phyloP scores from a whole-genome alignment of 345 rosid species.

The Cardamine resedifolia region DNA sequence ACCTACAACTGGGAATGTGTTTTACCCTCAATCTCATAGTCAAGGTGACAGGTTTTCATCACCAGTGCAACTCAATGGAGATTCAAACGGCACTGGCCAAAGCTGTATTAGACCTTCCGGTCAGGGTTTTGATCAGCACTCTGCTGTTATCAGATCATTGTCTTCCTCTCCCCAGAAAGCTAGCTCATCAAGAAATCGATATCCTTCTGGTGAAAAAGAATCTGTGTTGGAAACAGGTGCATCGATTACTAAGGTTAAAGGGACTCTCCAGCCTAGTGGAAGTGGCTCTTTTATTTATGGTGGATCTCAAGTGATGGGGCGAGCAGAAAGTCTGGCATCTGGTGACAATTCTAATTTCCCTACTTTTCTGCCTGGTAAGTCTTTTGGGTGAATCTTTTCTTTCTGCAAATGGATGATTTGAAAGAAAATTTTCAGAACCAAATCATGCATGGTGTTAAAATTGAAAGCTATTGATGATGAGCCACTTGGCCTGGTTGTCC shows the following conservation, averaged over 20 bases:
- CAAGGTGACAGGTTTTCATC: slow-evolving; percentile 54
- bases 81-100: slow-evolving; percentile 49
- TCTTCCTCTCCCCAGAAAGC: slow-evolving; percentile 65
- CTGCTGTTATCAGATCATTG: slow-evolving; percentile 56
- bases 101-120: slow-evolving; percentile 44
- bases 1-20: slow-evolving; percentile 46
- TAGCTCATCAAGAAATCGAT: slow-evolving; percentile 43
- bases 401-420: not conserved
- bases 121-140: slow-evolving; percentile 49
- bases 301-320: slow-evolving; percentile 73
- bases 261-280: slow-evolving; percentile 58
- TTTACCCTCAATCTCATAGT: slow-evolving; percentile 52
- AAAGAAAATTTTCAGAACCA: not conserved
- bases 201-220: slow-evolving; percentile 57
- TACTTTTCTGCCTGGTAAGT: slow-evolving; percentile 81
- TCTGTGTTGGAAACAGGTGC: slow-evolving; percentile 56
- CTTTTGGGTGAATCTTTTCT: slow-evolving; percentile 4
- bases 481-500: slow-evolving; percentile 1
- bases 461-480: slow-evolving; percentile 8
- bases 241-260: slow-evolving; percentile 66
- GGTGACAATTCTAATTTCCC: slow-evolving; percentile 81
- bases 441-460: slow-evolving; percentile 1
- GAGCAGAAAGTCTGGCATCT: slow-evolving; percentile 58
- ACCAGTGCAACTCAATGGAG: slow-evolving; percentile 42
- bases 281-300: slow-evolving; percentile 64